Evolutionary conservation across 2,329 filamentous ascomycete genomes (phyloP).

Genomic region (Trichoderma hamatum): DNA sequence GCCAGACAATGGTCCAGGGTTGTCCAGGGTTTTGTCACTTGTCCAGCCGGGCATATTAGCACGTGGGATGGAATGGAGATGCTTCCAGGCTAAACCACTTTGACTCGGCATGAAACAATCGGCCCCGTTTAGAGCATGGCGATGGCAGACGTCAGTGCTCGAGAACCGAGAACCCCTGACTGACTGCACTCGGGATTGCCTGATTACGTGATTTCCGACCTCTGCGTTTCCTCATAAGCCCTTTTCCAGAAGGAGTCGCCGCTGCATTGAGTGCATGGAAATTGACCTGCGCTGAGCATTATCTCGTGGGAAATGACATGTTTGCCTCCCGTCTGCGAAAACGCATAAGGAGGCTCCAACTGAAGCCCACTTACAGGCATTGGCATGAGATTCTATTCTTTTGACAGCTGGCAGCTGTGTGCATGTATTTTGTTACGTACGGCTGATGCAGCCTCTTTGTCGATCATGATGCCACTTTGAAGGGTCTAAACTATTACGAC

Average conservation of each 20-base stretch:
- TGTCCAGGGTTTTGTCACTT: neutral
- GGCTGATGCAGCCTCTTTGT: neutral
- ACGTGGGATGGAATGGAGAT: slow-evolving; percentile 20
- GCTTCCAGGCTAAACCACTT: slow-evolving; percentile 21
- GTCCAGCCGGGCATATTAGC: slow-evolving; percentile 19
- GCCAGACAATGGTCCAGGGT: neutral
- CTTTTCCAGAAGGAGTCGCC: neutral
- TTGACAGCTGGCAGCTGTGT: neutral
- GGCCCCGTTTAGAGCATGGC: neutral
- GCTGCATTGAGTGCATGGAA: neutral
- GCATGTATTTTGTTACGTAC: neutral
- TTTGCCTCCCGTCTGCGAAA: neutral
- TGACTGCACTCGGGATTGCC: neutral
- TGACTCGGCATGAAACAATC: slow-evolving; percentile 20
- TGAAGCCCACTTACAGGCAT: neutral
- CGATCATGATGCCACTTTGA: slow-evolving; percentile 5
- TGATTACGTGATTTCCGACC: slow-evolving; percentile 17
- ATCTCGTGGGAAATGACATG: neutral
- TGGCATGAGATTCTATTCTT: neutral
- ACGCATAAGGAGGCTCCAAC: neutral
- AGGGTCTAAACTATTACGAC: neutral
- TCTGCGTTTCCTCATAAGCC: neutral
- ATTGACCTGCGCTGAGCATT: neutral
- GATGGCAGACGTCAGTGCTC: slow-evolving; percentile 13
- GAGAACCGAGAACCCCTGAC: neutral